These are phyloP conservation scores for Exophiala dermatitidis DNA, from an alignment of 2,329 filamentous ascomycete species.

Conservation along the genomic window DNA sequence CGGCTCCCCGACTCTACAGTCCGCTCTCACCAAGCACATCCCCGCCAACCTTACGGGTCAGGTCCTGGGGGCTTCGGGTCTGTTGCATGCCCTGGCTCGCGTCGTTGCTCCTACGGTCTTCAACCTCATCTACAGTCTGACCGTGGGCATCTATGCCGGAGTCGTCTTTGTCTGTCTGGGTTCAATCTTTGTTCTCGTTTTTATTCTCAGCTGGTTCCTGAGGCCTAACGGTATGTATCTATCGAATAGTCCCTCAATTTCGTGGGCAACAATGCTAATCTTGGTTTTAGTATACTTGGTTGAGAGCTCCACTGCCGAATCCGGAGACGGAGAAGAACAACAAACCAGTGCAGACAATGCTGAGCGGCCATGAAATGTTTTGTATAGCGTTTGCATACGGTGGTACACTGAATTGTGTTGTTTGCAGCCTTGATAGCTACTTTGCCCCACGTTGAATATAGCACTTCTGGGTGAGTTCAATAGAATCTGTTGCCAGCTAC, in stretches of 20 bases:
- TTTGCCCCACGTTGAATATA: too few relatives aligned
- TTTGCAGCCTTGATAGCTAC: too few relatives aligned
- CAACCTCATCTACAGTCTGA: conserved; percentile 76
- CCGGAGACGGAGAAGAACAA: neutral
- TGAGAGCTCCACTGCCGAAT: neutral
- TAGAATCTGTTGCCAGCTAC: too few relatives aligned
- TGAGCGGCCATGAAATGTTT: too few relatives aligned
- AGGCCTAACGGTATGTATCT: conserved; percentile 57
- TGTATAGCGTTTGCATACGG: too few relatives aligned
- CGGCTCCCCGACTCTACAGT: conserved; percentile 75
- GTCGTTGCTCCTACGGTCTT: conserved; percentile 75
- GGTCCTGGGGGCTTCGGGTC: conserved; percentile 77
- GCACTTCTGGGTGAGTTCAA: too few relatives aligned
- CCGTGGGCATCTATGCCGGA: conserved; percentile 70
- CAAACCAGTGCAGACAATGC: neutral
- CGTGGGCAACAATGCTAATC: conserved; percentile 1
- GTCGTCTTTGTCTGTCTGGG: conserved; percentile 73
- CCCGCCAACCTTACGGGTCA: conserved; percentile 74
- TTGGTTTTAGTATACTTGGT: conserved; percentile 9
- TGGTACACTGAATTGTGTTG: too few relatives aligned
- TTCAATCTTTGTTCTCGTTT: conserved; percentile 57
- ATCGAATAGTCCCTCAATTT: neutral
- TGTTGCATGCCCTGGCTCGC: conserved; percentile 74
- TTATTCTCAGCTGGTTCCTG: conserved; percentile 63
- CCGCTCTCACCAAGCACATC: conserved; percentile 83